Percentiles rank a stretch among this genome's conserved stretches.
These are phyloP conservation scores for Thalassiosira exigua DNA, from an alignment of 352 stramenopile species.

Conservation along the genomic window DNA sequence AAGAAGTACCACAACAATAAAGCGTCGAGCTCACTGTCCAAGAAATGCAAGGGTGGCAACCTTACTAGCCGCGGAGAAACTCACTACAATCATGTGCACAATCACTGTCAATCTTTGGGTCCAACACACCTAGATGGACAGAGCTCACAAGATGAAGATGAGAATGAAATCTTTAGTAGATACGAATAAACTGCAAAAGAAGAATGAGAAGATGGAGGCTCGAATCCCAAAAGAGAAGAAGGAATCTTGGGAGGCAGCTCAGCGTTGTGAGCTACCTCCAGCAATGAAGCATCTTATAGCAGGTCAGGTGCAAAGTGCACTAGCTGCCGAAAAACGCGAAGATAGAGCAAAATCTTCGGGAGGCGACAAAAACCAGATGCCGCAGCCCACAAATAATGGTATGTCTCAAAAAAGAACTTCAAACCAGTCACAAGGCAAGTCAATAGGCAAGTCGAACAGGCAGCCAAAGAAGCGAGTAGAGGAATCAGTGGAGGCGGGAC, in stretches of 20 bases:
- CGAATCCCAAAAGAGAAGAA: background rate
- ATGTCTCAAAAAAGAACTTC: background rate
- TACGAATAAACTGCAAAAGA: background rate
- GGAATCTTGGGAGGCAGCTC: background rate
- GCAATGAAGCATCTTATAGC: background rate
- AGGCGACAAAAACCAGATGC: background rate
- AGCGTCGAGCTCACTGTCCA: background rate
- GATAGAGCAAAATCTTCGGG: constrained; percentile 1
- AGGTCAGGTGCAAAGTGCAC: background rate
- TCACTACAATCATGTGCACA: background rate
- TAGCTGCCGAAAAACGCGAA: background rate
- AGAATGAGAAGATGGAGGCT: background rate
- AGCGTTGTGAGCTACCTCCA: background rate
- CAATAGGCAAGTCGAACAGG: background rate
- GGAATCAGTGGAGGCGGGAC: background rate
- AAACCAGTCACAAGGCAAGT: background rate
- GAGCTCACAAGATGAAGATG: background rate
- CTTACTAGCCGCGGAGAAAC: background rate
- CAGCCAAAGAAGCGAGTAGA: background rate
- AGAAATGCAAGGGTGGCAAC: background rate
- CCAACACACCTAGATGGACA: background rate
- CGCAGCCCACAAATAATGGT: background rate
- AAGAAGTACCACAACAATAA: background rate
- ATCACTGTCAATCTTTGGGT: background rate
- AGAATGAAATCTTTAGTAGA: background rate